Base-by-base conservation (phyloP, 2,329 filamentous ascomycete genomes). In the Colletotrichum lupini region DNA sequence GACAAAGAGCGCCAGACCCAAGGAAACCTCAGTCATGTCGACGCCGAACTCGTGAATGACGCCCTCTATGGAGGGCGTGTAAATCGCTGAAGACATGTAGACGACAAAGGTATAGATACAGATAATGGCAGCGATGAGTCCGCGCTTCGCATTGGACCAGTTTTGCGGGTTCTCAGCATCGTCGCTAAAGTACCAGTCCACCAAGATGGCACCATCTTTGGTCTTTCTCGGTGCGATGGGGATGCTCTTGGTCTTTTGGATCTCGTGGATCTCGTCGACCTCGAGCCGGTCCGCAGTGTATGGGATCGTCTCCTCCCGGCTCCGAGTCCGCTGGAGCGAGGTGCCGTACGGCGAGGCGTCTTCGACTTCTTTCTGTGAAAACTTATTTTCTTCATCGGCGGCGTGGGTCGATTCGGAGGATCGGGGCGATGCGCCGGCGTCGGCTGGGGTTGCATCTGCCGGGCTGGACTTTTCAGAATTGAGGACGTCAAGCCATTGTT, bases 1-100 rank as follows among this genome's bases (percentile, higher is more conserved):
- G 1, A 93, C 90, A 77, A 92, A 93, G 71, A 93, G 85, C 0
- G 90, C 86, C 5, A 93, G 83, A 0, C 90, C 90, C 0, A 92
- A 83, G 0, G 87, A 87, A 2, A 89, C 88, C 11, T 86, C 83
- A 11, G 87, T 82, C 35, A 84, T 79, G 26, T 83, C 83, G 53
- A 92, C 87, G 35, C 85, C 84, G 75, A 92, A 92, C 22, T 83
- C 82, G 9, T 81, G 74, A 78, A 88, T 87, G 19, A 93, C 83
- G 8, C 87, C 87, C 32, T 78, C 76, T 37, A 81, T 80, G 12
- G 84, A 85, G 7, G 86, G 81, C 0, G 85, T 86, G 77, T 87
- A 88, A 74, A 88, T 87, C 65, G 86, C 81, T 0, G 82, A 85
- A 1, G 82, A 81, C 5, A 83, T 84, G 80, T 90, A 91, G 69